Conservation (phyloP, 371 early-diverging fungal genomes). For the Lichtheimia ramosa region DNA sequence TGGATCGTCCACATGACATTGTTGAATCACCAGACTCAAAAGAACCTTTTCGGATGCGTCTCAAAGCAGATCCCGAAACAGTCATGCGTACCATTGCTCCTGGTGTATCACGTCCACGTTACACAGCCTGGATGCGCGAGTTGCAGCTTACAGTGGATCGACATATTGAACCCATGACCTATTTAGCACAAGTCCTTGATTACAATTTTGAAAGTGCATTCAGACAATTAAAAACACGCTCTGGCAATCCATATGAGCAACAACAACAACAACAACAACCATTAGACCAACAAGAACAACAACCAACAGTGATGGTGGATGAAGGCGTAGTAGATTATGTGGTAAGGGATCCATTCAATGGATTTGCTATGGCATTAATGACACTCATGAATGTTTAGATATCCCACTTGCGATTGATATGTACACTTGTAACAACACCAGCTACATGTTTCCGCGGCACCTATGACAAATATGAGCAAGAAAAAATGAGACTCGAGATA, state of each 20-base stretch:
- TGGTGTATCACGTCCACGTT: constrained; percentile 35
- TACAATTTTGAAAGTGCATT: constrained; percentile 53
- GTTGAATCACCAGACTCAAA: constrained; percentile 13
- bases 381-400: no score
- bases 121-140: constrained; percentile 56
- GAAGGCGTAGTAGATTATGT: constrained; percentile 55
- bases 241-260: not conserved
- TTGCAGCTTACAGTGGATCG: constrained; percentile 42
- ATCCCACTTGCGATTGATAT: constrained; percentile 44
- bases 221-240: constrained; percentile 34
- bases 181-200: constrained; percentile 40
- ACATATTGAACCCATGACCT: constrained; percentile 52
- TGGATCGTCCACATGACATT: constrained; percentile 32
- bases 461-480: constrained; percentile 42
- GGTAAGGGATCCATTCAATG: constrained; percentile 15
- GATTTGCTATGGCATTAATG: no score
- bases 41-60: constrained; percentile 41
- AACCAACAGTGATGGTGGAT: constrained; percentile 43
- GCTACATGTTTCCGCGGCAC: constrained; percentile 35
- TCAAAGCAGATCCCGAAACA: constrained; percentile 45
- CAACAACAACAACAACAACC: constrained; percentile 10
- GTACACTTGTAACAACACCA: constrained; percentile 44
- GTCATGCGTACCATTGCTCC: constrained; percentile 39
- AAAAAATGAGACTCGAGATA: constrained; percentile 47
- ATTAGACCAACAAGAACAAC: not conserved